phyloP scores from a whole-genome alignment of 805 yeast genomes.

The Starmera quercuum region DNA sequence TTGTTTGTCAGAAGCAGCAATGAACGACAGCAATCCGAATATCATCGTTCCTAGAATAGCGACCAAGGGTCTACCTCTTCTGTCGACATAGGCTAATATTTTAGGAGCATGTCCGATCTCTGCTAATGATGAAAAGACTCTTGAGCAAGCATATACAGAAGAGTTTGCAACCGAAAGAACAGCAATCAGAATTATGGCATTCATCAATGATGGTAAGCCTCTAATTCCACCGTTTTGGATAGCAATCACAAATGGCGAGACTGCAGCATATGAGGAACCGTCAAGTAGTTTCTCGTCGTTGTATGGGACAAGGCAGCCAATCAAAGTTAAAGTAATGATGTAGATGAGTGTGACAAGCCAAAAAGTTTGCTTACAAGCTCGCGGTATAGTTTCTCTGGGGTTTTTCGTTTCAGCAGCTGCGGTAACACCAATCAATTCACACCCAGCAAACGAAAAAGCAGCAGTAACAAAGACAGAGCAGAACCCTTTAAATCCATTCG shows the following conservation, averaged over 20 bases:
- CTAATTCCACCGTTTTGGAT: conserved; percentile 57
- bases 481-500: conserved; percentile 57
- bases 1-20: conserved; percentile 39
- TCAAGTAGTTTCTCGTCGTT: conserved; percentile 40
- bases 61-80: conserved; percentile 69
- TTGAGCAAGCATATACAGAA: conserved; percentile 61
- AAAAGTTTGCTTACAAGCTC: conserved; percentile 64
- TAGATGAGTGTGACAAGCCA: conserved; percentile 64
- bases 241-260: conserved; percentile 73
- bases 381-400: conserved; percentile 55
- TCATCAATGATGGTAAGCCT: conserved; percentile 64
- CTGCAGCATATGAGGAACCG: conserved; percentile 42
- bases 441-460: conserved; percentile 60
- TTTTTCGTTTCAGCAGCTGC: conserved; percentile 70
- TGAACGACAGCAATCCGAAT: conserved; percentile 52
- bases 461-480: conserved; percentile 59
- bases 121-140: conserved; percentile 62
- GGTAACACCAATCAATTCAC: conserved; percentile 58
- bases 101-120: conserved; percentile 59
- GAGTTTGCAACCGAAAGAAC: conserved; percentile 71
- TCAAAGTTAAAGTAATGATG: conserved; percentile 49
- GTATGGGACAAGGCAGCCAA: conserved; percentile 50
- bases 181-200: conserved; percentile 61
- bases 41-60: conserved; percentile 50
- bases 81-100: conserved; percentile 60